Evolutionary conservation across 1,139 yeast species (phyloP).

Genomic region (Diutina scorzettiae): DNA sequence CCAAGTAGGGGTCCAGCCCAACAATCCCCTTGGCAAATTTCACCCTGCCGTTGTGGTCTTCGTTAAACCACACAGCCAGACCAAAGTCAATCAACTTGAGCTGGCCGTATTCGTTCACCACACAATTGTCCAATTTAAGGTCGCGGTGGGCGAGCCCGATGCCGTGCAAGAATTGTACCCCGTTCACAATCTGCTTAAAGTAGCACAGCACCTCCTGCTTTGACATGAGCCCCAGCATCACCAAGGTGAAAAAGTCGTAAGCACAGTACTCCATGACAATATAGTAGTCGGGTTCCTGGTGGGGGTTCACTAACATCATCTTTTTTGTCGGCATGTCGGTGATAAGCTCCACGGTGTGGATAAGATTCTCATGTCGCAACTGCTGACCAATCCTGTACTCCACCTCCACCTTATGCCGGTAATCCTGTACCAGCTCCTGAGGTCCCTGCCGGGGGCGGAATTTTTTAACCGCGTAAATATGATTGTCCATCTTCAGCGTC

Average conservation of each 20-base stretch:
- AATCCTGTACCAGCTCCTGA: conserved; percentile 42
- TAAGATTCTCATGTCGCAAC: conserved; percentile 49
- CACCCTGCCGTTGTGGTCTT: conserved; percentile 14
- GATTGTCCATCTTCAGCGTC: conserved; percentile 30
- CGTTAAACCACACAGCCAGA: conserved; percentile 31
- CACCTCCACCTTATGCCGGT: conserved; percentile 48
- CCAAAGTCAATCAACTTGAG: conserved; percentile 70
- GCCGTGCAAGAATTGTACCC: conserved; percentile 49
- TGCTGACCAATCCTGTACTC: conserved; percentile 58
- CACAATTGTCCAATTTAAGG: conserved; percentile 67
- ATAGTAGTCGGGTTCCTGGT: conserved; percentile 28
- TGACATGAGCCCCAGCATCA: conserved; percentile 59
- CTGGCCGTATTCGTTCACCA: conserved; percentile 48
- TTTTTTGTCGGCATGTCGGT: conserved; percentile 20
- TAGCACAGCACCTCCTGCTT: conserved; percentile 52
- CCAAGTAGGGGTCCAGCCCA: conserved; percentile 95
- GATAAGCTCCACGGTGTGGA: conserved; percentile 52
- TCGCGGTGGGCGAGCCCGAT: conserved; percentile 71
- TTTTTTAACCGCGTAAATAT: conserved; percentile 57
- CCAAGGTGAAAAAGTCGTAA: conserved; percentile 64
- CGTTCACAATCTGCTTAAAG: conserved; percentile 52
- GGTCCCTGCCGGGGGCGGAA: conserved; percentile 39
- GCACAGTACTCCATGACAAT: conserved; percentile 71
- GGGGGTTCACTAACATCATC: neutral
- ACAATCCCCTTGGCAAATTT: conserved; percentile 57